phyloP scores from a whole-genome alignment of 495 filamentous ascomycete genomes.

The Clohesyomyces aquaticus region DNA sequence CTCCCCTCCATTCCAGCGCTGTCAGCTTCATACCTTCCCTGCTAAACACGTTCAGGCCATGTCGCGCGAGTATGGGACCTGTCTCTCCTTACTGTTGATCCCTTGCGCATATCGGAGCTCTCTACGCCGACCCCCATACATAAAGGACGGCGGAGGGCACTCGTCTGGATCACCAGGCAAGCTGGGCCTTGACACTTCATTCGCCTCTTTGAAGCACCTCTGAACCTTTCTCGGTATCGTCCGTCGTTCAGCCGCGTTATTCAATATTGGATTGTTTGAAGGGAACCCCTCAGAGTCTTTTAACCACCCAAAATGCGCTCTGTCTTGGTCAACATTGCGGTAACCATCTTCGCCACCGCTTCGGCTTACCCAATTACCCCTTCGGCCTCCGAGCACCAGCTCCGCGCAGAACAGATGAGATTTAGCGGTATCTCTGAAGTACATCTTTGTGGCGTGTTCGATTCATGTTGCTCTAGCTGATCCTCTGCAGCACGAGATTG shows the following conservation, averaged over 20 bases:
- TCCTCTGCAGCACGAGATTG: conserved; percentile 28
- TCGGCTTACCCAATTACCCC: conserved; percentile 32
- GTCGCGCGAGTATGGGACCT: conserved; percentile 9
- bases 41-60: conserved; percentile 1
- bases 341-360: conserved; percentile 12
- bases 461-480: conserved; percentile 5
- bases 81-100: conserved; percentile 22
- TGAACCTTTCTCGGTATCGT: no score
- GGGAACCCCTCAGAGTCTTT: no score
- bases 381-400: conserved; percentile 24
- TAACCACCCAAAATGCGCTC: no score
- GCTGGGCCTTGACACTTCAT: no score
- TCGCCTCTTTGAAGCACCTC: no score
- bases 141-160: no score
- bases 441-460: not conserved
- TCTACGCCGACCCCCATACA: no score
- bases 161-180: no score
- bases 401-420: conserved; percentile 29
- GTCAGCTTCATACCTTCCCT: not conserved
- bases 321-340: no score
- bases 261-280: no score
- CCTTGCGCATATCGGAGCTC: no score
- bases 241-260: no score
- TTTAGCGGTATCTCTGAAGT: conserved; percentile 30
- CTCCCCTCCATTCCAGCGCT: not conserved